Evolutionary conservation across 2,329 filamentous ascomycete genomes (phyloP).

Genomic region (Alternaria longipes): DNA sequence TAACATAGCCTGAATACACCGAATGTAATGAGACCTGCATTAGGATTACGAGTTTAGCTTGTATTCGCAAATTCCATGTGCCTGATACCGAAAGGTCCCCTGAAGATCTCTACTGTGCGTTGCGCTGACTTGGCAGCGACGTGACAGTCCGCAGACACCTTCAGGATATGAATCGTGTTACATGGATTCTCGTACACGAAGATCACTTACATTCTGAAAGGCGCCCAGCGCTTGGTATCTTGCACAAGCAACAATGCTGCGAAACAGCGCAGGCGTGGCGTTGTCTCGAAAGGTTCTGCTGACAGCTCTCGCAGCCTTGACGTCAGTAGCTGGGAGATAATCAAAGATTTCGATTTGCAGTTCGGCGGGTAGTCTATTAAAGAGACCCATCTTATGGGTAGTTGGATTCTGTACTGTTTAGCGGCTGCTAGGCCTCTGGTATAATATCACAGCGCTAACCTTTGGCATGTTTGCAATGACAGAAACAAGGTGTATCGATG

Average conservation of each 20-base stretch:
- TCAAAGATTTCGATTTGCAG: constrained; percentile 42
- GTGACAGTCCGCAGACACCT: neutral
- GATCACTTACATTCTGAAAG: constrained; percentile 33
- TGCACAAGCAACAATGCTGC: constrained; percentile 36
- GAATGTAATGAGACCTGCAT: constrained; percentile 25
- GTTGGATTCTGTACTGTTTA: neutral
- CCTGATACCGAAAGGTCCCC: neutral
- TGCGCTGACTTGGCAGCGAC: neutral
- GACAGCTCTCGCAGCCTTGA: constrained; percentile 37
- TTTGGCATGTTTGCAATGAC: neutral
- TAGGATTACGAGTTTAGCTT: neutral
- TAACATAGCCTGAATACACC: constrained; percentile 38
- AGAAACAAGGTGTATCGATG: neutral
- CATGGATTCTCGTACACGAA: neutral
- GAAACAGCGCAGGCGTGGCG: constrained; percentile 37
- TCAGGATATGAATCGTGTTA: neutral
- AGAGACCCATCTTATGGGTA: constrained; percentile 10
- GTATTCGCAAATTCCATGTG: neutral
- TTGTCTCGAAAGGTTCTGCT: constrained; percentile 33
- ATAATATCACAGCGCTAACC: neutral
- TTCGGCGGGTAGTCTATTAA: constrained; percentile 37
- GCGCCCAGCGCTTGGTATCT: constrained; percentile 41
- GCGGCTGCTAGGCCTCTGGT: neutral
- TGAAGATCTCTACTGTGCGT: neutral
- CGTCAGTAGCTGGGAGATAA: constrained; percentile 30